Percentiles rank a stretch among this genome's conserved stretches.
Conservation (phyloP, 163 green algal genomes). For the Chlorella variabilis region DNA sequence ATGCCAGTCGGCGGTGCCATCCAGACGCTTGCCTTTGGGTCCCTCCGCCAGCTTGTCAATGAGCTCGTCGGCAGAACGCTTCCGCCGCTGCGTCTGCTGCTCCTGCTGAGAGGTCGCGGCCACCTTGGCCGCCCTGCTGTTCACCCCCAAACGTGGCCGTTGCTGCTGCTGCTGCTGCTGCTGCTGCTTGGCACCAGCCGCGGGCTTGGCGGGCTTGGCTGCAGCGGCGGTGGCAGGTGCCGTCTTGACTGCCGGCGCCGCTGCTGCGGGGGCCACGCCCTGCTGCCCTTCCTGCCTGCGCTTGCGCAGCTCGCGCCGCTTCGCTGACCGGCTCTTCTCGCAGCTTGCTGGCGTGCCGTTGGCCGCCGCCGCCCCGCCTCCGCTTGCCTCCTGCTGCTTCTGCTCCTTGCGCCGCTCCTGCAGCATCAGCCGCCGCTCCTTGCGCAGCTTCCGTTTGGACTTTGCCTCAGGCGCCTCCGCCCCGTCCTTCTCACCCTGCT, state of each 20-base stretch:
- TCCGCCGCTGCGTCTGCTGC: conserved; percentile 35
- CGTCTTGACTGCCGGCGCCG: background rate
- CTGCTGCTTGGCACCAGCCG: background rate
- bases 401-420: conserved; percentile 25
- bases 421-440: conserved; percentile 42
- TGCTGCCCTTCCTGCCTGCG: conserved; percentile 30
- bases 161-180: conserved; percentile 13
- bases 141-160: background rate
- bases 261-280: background rate
- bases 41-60: conserved; percentile 39
- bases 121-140: background rate
- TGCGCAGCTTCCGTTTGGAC: conserved; percentile 37
- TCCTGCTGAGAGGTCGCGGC: conserved; percentile 11
- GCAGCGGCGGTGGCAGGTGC: background rate
- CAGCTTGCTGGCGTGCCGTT: conserved; percentile 9
- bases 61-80: conserved; percentile 39
- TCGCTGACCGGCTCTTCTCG: conserved; percentile 30
- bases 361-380: background rate
- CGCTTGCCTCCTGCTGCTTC: background rate
- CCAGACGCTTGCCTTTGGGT: background rate
- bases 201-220: background rate
- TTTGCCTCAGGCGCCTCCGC: background rate
- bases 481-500: background rate
- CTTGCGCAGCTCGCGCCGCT: conserved; percentile 45
- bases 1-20: too few relatives aligned